Evolutionary conservation across 805 yeast genomes (phyloP), one percentile per base, ranked within the genome.

Genomic region (Saccharomycopsis sp.): DNA sequence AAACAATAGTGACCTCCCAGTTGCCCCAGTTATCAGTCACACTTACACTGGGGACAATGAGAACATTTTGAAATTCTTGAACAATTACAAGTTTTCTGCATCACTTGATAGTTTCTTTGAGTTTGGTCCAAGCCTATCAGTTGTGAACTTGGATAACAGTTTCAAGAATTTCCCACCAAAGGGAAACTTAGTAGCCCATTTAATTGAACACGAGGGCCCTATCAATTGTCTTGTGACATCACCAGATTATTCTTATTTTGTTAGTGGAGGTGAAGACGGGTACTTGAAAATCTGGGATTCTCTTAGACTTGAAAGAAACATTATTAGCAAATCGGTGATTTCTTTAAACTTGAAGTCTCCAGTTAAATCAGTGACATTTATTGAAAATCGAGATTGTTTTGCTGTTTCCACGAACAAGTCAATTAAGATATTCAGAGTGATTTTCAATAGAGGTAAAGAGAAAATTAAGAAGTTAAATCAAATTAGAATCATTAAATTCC

Each of bases 251-350:
- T 73, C 74, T 20, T 81, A 75, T 51, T 79, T 90, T 51, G 64
- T 87, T 2, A 79, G 93, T 1, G 95, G 88, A 2, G 85, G 93
- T 5, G 83, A 79, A 39, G 72, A 73, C 23, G 96, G 97, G 0
- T 57, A 65, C 1, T 55, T 93, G 32, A 81, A 77, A 51, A 61
- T 90, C 0, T 93, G 97, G 97, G 94, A 86, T 56, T 61, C 80
- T 1, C 55, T 64, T 7, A 75, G 78, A 47, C 62, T 89, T 29
- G 86, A 80, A 42, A 73, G 72, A 44, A 83, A 81, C 33, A 74
- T 79, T 3, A 64, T 73, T 7, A 72, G 74, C 24, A 64, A 71
- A 3, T 70, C 86, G 0, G 59, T 67, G 6, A 51, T 75, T 5
- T 63, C 74, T 1, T 57, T 73, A 1, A 70, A 73, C 33, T 60